These are phyloP conservation scores for Colletotrichum caudatum DNA, from an alignment of 2,329 filamentous ascomycete species.

Conservation along the genomic window DNA sequence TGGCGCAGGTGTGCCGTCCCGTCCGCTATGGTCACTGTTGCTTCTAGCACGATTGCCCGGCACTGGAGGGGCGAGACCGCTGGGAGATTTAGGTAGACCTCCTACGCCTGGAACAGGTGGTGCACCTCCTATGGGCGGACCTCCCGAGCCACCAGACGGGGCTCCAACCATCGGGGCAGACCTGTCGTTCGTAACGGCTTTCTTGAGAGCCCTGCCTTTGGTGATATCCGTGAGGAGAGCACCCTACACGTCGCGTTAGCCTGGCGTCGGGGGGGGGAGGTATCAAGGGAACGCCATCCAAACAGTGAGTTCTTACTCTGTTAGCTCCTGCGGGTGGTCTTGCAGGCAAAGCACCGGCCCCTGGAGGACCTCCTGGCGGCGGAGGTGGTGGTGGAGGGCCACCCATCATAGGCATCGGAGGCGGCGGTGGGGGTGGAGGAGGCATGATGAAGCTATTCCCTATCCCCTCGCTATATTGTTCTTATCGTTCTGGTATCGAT, in stretches of 20 bases:
- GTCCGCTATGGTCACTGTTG: slow-evolving; percentile 79
- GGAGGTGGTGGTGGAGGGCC: slow-evolving; percentile 75
- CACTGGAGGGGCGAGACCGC: slow-evolving; percentile 77
- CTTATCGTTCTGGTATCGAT: background rate
- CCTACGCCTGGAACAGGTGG: slow-evolving; percentile 80
- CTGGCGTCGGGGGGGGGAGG: background rate
- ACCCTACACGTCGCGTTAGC: slow-evolving; percentile 65
- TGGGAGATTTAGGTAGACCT: slow-evolving; percentile 62
- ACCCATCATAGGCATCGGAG: slow-evolving; percentile 68
- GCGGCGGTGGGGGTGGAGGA: slow-evolving; percentile 78
- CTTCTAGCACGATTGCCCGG: slow-evolving; percentile 80
- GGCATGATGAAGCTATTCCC: slow-evolving; percentile 49
- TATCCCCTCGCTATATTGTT: background rate
- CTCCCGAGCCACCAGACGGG: slow-evolving; percentile 64
- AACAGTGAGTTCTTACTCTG: slow-evolving; percentile 66
- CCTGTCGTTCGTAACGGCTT: slow-evolving; percentile 90
- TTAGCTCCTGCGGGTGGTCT: slow-evolving; percentile 67
- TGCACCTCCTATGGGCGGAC: slow-evolving; percentile 77
- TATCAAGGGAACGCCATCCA: background rate
- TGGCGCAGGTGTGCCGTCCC: slow-evolving; percentile 54
- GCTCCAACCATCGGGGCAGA: slow-evolving; percentile 80
- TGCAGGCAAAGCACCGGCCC: slow-evolving; percentile 64
- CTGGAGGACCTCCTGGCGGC: slow-evolving; percentile 55
- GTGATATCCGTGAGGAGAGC: slow-evolving; percentile 89
- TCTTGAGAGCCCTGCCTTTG: slow-evolving; percentile 84